phyloP scores from a whole-genome alignment of 2,329 filamentous ascomycete genomes.

The Penicillium frequentans region DNA sequence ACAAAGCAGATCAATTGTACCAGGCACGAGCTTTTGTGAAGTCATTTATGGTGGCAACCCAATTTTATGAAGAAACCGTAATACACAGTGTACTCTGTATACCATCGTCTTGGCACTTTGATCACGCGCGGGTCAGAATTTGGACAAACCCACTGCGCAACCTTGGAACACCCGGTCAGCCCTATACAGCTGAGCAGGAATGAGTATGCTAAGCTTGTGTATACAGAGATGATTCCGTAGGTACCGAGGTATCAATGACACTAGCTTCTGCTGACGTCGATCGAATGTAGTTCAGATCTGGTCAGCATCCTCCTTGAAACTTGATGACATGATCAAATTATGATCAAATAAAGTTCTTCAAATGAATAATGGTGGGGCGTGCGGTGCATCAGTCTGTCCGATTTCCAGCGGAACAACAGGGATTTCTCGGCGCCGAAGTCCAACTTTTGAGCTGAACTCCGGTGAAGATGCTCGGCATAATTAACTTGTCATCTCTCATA shows the following conservation, averaged over 20 bases:
- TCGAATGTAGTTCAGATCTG: neutral
- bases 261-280: neutral
- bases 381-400: constrained; percentile 8
- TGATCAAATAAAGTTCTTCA: neutral
- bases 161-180: neutral
- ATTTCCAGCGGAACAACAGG: neutral
- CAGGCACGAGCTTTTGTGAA: neutral
- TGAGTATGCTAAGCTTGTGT: too few relatives aligned
- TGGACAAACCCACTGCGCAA: neutral
- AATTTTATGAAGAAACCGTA: neutral
- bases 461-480: neutral
- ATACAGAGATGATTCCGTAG: too few relatives aligned
- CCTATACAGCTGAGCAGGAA: neutral
- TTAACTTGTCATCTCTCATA: neutral
- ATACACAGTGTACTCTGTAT: too few relatives aligned
- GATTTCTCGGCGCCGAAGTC: neutral
- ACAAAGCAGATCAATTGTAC: neutral
- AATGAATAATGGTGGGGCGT: neutral
- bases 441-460: neutral
- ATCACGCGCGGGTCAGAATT: neutral
- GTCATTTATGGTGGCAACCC: neutral
- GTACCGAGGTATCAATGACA: neutral
- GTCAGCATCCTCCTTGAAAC: neutral
- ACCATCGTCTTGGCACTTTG: neutral
- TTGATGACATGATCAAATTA: neutral